Base-by-base conservation (phyloP, 768 basidiomycete genomes). In the Russula vinacea region DNA sequence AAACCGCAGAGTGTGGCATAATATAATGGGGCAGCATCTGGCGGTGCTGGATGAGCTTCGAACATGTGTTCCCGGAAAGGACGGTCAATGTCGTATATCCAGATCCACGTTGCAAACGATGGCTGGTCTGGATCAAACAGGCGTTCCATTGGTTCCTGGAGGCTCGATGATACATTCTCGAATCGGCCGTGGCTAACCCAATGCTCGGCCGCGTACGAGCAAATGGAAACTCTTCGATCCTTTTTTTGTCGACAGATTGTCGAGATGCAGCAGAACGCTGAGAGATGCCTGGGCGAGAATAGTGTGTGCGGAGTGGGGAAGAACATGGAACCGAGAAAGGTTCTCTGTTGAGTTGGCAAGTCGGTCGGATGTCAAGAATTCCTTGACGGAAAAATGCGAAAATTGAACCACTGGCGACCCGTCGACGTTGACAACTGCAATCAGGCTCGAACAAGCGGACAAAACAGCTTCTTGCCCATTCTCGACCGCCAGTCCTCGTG, bases 361-460 rank as follows among this genome's bases (percentile, higher is more conserved):
- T 29, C 53, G 59, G 5, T 50, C 9, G 1, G 64, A 65, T 17
- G 40, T 54, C 44, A 65, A 55, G 59, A 49, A 65, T 19, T 65
- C 64, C 16, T 65, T 60, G 10, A 65, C 64, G 2, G 64, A 65
- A n/a, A 65, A 65, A 32, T 65, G 64, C 0, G 64, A 52, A 40
- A 65, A 65, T 19, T 65, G 64, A 5, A 65, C 64, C 3, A 60
- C 19, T 17, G 29, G 44, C 2, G 35, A 53, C 3, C 59, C 54
- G 19, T 47, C 26, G 3, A 59, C 64, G n/a, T 58, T 49, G 37
- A 55, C 42, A 1, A 65, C 17, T 0, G 22, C 2, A 29, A 60
- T 22, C 4, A 65, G 22, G 32, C 64, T 60, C 14, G 64, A 55
- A 29, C 45, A 55, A 0, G 60, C 58, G 10, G 58, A 61, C 26